A percentile compares a stretch with the other conserved stretches of the same genome.
phyloP scores from a whole-genome alignment of 1,284 basidiomycete genomes.

The Apiotrichum laibachii region DNA sequence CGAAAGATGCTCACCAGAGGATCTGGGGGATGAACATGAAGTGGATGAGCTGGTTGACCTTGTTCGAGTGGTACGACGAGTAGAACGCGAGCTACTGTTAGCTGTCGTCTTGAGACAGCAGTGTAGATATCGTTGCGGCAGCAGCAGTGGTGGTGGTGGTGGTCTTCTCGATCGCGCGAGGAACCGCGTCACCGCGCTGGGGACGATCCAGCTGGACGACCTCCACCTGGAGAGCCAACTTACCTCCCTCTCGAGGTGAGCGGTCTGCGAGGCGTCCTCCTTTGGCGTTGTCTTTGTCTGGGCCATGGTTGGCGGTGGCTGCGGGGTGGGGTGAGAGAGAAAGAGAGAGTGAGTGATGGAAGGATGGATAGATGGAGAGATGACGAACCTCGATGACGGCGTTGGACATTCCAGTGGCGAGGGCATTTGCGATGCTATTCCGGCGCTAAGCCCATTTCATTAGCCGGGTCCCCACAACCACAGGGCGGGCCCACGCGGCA shows the following conservation, averaged over 20 bases:
- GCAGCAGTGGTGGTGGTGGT: not conserved
- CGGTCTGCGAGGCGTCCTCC: not conserved
- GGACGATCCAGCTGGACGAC: not conserved
- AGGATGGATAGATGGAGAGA: not conserved
- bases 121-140: not conserved
- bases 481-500: too few relatives aligned
- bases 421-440: not conserved
- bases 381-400: too few relatives aligned
- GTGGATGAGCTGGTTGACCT: slow-evolving; percentile 74
- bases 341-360: not conserved
- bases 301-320: not conserved
- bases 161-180: too few relatives aligned
- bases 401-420: not conserved
- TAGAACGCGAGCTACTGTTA: slow-evolving; percentile 71
- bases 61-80: slow-evolving; percentile 80
- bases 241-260: slow-evolving; percentile 39
- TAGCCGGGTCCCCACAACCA: too few relatives aligned
- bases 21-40: slow-evolving; percentile 76
- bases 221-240: not conserved
- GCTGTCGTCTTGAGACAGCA: not conserved
- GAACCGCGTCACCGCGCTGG: too few relatives aligned
- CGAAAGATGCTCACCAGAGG: slow-evolving; percentile 61
- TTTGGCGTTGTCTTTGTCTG: too few relatives aligned
- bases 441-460: too few relatives aligned
- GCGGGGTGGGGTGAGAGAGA: not conserved